A percentile compares a stretch with the other conserved stretches of the same genome.
Conservation (phyloP, 306 rosid genomes). For the Arachis hypogaea region DNA sequence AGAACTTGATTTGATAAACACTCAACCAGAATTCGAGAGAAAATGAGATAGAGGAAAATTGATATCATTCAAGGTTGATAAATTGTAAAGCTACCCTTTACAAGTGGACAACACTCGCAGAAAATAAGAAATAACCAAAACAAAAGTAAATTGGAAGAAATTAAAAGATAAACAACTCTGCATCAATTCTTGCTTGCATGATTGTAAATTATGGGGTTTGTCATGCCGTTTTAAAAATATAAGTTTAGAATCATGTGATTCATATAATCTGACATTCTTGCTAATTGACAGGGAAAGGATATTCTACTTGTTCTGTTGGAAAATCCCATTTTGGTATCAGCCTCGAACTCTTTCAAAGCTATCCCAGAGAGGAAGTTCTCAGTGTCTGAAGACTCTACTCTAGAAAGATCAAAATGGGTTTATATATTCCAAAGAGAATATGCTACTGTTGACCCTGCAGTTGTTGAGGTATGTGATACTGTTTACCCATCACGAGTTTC, state of each 20-base stretch:
- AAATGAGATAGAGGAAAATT: too few species aligned
- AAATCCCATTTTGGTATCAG: slow-evolving; percentile 51
- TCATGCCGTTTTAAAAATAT: not conserved
- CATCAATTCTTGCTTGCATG: slow-evolving; percentile 1
- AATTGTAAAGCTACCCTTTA: too few species aligned
- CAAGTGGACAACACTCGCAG: too few species aligned
- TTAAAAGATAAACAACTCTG: too few species aligned
- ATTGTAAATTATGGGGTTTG: slow-evolving; percentile 15
- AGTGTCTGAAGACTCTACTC: slow-evolving; percentile 47
- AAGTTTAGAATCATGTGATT: slow-evolving; percentile 1
- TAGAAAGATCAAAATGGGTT: slow-evolving; percentile 59
- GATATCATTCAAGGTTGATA: too few species aligned
- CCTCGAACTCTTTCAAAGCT: slow-evolving; percentile 65
- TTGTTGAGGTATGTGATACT: slow-evolving; percentile 57
- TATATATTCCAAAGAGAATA: slow-evolving; percentile 86
- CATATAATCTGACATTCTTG: slow-evolving; percentile 9
- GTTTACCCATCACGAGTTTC: not conserved
- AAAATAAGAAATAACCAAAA: too few species aligned
- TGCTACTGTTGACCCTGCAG: slow-evolving; percentile 78
- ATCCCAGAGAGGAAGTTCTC: slow-evolving; percentile 57
- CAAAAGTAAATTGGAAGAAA: too few species aligned
- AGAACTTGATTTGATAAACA: too few species aligned
- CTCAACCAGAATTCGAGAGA: too few species aligned
- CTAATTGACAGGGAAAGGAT: slow-evolving; percentile 58
- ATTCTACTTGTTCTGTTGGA: slow-evolving; percentile 64